These are phyloP conservation scores for Apiotrichum veenhuisii DNA, from an alignment of 1,284 basidiomycete genomes.

Conservation along the genomic window DNA sequence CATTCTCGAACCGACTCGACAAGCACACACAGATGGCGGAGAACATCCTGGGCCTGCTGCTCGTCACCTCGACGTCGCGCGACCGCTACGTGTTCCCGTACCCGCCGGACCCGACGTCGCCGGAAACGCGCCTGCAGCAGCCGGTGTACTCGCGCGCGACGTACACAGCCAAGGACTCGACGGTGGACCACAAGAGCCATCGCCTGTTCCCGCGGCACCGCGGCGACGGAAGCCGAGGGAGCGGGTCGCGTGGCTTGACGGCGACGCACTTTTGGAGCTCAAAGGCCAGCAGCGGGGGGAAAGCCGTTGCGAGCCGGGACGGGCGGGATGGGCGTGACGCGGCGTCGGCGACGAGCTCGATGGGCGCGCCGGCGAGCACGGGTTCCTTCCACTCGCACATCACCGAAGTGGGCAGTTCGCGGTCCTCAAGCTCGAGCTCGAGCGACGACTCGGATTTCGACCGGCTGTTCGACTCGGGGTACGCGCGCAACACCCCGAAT, in stretches of 20 bases:
- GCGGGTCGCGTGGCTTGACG: not conserved
- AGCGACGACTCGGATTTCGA: slow-evolving; percentile 24
- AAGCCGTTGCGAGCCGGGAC: not conserved
- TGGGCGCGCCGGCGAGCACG: not conserved
- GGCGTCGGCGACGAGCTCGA: not conserved
- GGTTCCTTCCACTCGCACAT: slow-evolving; percentile 11
- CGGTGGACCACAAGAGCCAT: slow-evolving; percentile 7
- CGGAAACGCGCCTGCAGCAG: slow-evolving; percentile 37
- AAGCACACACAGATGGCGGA: slow-evolving; percentile 31
- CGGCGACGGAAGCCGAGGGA: not conserved
- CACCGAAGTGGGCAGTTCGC: slow-evolving; percentile 7
- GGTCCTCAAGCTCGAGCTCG: slow-evolving; percentile 6
- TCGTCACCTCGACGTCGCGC: slow-evolving; percentile 40
- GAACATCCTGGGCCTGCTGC: slow-evolving; percentile 45
- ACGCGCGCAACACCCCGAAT: not conserved
- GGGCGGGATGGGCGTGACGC: not conserved
- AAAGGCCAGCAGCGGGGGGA: slow-evolving; percentile 4
- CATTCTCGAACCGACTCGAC: not conserved
- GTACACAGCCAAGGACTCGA: slow-evolving; percentile 40
- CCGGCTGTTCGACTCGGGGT: slow-evolving; percentile 12
- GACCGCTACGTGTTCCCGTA: slow-evolving; percentile 44
- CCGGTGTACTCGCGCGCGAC: slow-evolving; percentile 41
- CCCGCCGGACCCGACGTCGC: slow-evolving; percentile 44
- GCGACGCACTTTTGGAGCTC: slow-evolving; percentile 5
- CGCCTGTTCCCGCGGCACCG: slow-evolving; percentile 11